Evolutionary conservation across 352 stramenopile species (phyloP).

Genomic region (Aphanomyces stellatus): DNA sequence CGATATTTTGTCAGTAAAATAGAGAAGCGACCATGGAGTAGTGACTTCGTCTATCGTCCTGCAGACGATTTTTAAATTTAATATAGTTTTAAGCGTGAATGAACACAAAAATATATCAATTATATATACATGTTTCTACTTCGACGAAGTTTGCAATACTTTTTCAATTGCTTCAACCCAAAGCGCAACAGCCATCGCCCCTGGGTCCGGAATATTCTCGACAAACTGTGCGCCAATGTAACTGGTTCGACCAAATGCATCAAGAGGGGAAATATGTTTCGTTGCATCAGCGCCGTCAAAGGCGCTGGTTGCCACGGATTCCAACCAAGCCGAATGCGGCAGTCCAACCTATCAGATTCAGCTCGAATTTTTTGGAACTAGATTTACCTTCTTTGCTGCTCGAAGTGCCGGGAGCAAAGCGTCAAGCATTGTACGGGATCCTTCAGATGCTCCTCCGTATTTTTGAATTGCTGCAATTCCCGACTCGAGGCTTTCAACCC

Average conservation of each 20-base stretch:
- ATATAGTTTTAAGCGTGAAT: background rate
- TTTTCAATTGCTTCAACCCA: conserved; percentile 73
- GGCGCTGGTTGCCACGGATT: conserved; percentile 55
- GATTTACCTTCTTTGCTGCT: conserved; percentile 26
- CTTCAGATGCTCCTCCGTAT: conserved; percentile 91
- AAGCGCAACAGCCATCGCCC: conserved; percentile 88
- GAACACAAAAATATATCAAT: no score
- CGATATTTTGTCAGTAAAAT: conserved; percentile 4
- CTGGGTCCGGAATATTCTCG: conserved; percentile 88
- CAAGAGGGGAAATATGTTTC: conserved; percentile 69
- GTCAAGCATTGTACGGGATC: conserved; percentile 96
- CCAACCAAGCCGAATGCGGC: background rate
- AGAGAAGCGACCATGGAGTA: background rate
- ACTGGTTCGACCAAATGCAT: conserved; percentile 58
- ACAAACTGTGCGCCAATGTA: conserved; percentile 89
- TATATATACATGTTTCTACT: no score
- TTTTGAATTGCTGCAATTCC: conserved; percentile 77
- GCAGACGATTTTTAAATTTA: background rate
- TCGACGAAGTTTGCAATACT: no score
- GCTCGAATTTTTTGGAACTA: conserved; percentile 22
- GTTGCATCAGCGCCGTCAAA: conserved; percentile 87
- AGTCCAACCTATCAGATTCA: conserved; percentile 21
- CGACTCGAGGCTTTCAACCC: conserved; percentile 44
- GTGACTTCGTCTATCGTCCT: background rate
- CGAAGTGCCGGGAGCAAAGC: conserved; percentile 83